Evolutionary conservation across 176 grass and related monocot genomes (phyloP).

Genomic region (Aechmea fasciata): DNA sequence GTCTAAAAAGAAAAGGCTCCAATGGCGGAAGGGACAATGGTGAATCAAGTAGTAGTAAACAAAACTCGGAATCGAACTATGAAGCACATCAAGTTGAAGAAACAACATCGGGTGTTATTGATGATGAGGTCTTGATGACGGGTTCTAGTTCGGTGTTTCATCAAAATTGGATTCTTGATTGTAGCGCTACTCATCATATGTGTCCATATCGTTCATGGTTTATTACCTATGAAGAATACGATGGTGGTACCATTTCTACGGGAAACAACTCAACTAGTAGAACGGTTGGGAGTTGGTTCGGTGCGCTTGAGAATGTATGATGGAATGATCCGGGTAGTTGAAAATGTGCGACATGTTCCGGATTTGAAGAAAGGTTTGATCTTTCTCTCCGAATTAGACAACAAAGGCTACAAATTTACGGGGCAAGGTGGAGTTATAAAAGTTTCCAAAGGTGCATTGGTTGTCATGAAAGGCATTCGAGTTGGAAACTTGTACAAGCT

Average conservation of each 20-base stretch:
- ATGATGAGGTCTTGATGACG: neutral
- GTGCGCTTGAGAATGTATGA: neutral
- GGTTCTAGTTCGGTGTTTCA: neutral
- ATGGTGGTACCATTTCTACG: neutral
- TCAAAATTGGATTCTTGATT: neutral
- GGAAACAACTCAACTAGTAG: neutral
- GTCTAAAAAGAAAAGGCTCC: neutral
- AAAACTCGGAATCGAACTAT: neutral
- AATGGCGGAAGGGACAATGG: neutral
- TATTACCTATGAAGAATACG: neutral
- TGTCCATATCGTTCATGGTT: neutral
- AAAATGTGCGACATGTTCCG: neutral
- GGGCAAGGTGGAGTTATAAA: neutral
- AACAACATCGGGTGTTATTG: neutral
- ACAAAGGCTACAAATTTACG: neutral
- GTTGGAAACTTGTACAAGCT: neutral
- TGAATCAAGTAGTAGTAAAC: neutral
- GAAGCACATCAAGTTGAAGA: neutral
- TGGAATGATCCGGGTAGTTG: neutral
- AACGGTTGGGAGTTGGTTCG: neutral
- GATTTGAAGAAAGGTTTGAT: neutral
- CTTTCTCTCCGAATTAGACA: neutral
- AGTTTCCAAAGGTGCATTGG: no score
- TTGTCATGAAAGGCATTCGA: neutral
- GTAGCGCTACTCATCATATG: neutral